Base-by-base conservation (phyloP, 2,329 filamentous ascomycete species). In the Trichoderma asperellum region DNA sequence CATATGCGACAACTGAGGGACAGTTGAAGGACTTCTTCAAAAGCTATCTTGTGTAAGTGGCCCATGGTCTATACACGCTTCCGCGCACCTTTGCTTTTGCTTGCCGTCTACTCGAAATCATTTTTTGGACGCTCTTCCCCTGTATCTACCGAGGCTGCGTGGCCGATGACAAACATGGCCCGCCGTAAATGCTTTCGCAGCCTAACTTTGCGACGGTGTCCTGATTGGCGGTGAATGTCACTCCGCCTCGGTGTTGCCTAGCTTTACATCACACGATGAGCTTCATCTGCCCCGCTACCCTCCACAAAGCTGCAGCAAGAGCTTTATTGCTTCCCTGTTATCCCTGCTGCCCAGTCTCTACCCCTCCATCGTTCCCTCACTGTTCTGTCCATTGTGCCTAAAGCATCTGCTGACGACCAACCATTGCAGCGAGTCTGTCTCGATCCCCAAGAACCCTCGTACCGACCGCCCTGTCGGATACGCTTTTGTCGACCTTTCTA, bases 11-110 rank as follows among this genome's bases (percentile, higher is more conserved):
- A 91, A 97, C 94, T 83, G 96, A 98, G 92, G 96, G 92, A 91
- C 94, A 97, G 91, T 93, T 99, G 89, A 97, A 96, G 89, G 92
- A 96, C 79, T 99, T 99, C 89, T 99, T 99, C 92, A 95, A 96
- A 89, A 92, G 91, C 84, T 98, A 97, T 89, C 92, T 96, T 87
- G 93, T 99, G 96, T 99, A 89, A 89, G 95, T 92, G 29, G 43
- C 21, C 57, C 29, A n/a, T 27, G 52, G 5, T 49, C 21, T 32
- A 58, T 53, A 63, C 72, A 43, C 49, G 63, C 29, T 29, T 66
- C 24, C 16, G 7, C 43, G 21, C 55, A 27, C 16, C 49, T 53
- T 29, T 34, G 4, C 4, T 40, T 24, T 34, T 40, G 37, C 49
- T 8, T 49, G 21, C 12, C 11, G 1, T 24, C 18, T 12, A 10